phyloP scores from a whole-genome alignment of 2,329 filamentous ascomycete genomes.

The Orbilia brochopaga region DNA sequence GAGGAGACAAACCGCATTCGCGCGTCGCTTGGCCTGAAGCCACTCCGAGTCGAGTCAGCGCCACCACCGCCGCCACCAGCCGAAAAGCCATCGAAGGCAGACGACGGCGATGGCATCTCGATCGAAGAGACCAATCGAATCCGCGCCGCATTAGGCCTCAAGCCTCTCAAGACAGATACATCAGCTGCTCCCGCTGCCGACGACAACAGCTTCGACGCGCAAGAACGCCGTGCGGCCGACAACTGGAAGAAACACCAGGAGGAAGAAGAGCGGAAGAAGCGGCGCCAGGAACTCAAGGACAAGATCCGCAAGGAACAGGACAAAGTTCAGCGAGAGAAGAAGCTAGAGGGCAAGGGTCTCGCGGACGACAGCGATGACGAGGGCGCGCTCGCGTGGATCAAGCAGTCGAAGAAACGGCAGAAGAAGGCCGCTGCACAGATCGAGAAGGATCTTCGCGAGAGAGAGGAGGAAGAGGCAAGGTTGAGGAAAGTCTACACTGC shows the following conservation, averaged over 20 bases:
- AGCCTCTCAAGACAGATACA: slow-evolving; percentile 79
- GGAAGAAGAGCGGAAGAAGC: slow-evolving; percentile 74
- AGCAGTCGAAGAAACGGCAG: slow-evolving; percentile 88
- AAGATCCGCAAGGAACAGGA: slow-evolving; percentile 88
- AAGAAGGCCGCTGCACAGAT: slow-evolving; percentile 82
- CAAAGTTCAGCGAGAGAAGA: slow-evolving; percentile 74
- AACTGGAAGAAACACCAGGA: slow-evolving; percentile 66
- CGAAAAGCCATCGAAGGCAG: slow-evolving; percentile 58
- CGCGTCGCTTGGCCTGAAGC: slow-evolving; percentile 85
- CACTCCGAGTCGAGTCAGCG: slow-evolving; percentile 75
- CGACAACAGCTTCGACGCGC: slow-evolving; percentile 72
- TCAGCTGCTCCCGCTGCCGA: slow-evolving; percentile 58
- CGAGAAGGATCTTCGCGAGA: slow-evolving; percentile 66
- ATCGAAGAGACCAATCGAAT: slow-evolving; percentile 95
- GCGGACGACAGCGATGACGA: slow-evolving; percentile 71
- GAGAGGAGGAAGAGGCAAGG: slow-evolving; percentile 76
- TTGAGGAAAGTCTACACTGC: slow-evolving; percentile 73
- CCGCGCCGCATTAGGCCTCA: slow-evolving; percentile 84
- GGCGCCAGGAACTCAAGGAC: slow-evolving; percentile 77
- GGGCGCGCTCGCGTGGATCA: slow-evolving; percentile 82
- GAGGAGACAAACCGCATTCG: slow-evolving; percentile 94
- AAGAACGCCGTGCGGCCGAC: slow-evolving; percentile 60
- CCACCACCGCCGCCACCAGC: slow-evolving; percentile 58
- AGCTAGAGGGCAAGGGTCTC: slow-evolving; percentile 81
- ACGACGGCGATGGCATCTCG: slow-evolving; percentile 65